These are phyloP conservation scores for Mycena kentingensis DNA, from an alignment of 768 basidiomycete species.

Conservation along the genomic window DNA sequence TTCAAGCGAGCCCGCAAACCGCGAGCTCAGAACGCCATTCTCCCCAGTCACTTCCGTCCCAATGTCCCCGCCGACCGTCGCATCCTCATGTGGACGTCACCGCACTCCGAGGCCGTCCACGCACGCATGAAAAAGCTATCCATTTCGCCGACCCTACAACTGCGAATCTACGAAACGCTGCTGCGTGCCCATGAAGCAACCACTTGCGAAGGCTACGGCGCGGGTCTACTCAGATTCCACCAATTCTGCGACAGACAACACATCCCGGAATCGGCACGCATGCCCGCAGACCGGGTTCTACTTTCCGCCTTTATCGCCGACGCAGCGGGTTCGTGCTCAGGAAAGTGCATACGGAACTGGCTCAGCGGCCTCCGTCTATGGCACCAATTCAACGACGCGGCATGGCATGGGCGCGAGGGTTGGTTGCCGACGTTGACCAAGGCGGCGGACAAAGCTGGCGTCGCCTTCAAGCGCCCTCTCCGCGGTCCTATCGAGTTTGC, in stretches of 20 bases:
- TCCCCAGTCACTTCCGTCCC: too few relatives aligned
- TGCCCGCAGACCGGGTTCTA: slow-evolving; percentile 24
- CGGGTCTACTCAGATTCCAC: slow-evolving; percentile 27
- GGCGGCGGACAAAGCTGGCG: slow-evolving; percentile 1
- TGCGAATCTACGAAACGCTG: too few relatives aligned
- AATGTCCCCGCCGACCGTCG: too few relatives aligned
- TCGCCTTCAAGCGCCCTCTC: slow-evolving; percentile 5
- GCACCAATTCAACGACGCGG: slow-evolving; percentile 11
- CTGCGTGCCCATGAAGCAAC: too few relatives aligned
- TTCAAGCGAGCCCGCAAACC: too few relatives aligned
- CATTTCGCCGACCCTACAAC: too few relatives aligned
- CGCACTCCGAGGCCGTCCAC: too few relatives aligned
- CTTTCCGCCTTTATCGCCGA: slow-evolving; percentile 28
- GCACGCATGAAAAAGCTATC: too few relatives aligned
- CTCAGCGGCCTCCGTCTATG: slow-evolving; percentile 6
- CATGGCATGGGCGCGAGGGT: slow-evolving; percentile 13
- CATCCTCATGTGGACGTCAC: too few relatives aligned
- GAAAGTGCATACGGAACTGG: slow-evolving; percentile 10
- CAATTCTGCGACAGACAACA: slow-evolving; percentile 30
- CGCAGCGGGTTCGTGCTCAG: neutral
- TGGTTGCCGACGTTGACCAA: slow-evolving; percentile 5
- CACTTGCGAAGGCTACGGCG: slow-evolving; percentile 26
- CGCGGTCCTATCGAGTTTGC: neutral
- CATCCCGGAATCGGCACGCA: slow-evolving; percentile 23
- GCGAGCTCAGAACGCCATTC: too few relatives aligned